Evolutionary conservation across 2,329 filamentous ascomycete species (phyloP), one percentile per base, ranked within the genome.

Genomic region (Alternaria dauci): DNA sequence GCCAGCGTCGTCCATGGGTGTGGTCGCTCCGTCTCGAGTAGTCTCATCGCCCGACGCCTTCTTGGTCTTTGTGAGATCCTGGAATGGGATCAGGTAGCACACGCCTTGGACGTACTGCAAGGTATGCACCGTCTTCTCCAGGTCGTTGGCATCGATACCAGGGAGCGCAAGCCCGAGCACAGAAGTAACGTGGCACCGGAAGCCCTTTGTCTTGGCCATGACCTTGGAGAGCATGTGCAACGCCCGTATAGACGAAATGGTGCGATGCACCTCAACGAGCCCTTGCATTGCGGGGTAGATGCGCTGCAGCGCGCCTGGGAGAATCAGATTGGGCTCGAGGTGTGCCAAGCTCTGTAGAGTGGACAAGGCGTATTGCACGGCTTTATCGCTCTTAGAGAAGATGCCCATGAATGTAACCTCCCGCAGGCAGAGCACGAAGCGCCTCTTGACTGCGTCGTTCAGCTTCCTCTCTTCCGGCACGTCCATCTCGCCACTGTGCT

Each of bases 331-430:
- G 0, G 95, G 96, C 76, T 99, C 94, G 46, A 99, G 84, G 71
- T 91, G 97, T 2, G 95, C 91, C 55, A 99, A 82, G 55, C 92
- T 91, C 77, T 98, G 94, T 51, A 99, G 84, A 1, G 94, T 92
- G 51, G 91, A 93, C 66, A 97, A 88, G 66, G 94, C 96, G 82
- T 94, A 96, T 78, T 91, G 94, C 75, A 97, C 93, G 3, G 95
- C 90, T 51, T 93, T 94, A 58, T 89, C 90, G 77, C 94, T 97
- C 84, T 99, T 99, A 55, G 94, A 92, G 78, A 97, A 99, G 51
- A 99, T 90, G 28, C 95, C 95, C 94, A 99, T 97, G 78, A 97
- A 99, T 5, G 93, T 93, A 48, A 97, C 94, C 67, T 99, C 95
- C 66, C 90, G 90, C 65, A 99, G 82, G 63, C 93, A 92, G 38